Evolutionary conservation across 2,329 filamentous ascomycete species (phyloP).

Genomic region (Oidium heveae): DNA sequence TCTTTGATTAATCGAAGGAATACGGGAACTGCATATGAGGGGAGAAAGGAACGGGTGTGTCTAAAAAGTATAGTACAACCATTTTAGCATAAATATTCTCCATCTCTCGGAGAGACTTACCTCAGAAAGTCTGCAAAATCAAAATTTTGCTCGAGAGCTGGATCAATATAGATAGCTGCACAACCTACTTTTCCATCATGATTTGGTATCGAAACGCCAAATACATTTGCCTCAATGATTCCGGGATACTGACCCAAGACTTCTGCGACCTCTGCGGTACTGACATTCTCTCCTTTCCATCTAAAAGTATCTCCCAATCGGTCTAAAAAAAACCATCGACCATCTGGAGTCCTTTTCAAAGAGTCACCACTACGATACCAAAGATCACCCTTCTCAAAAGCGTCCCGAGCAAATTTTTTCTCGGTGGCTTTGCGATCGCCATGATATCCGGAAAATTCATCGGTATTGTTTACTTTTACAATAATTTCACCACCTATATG

Average conservation of each 20-base stretch:
- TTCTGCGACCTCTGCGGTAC: slow-evolving; percentile 40
- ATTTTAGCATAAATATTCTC: background rate
- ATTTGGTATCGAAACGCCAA: slow-evolving; percentile 37
- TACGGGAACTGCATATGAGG: slow-evolving; percentile 49
- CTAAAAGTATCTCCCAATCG: slow-evolving; percentile 48
- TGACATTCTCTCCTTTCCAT: slow-evolving; percentile 49
- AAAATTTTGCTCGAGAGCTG: slow-evolving; percentile 22
- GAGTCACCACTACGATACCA: slow-evolving; percentile 48
- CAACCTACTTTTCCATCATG: slow-evolving; percentile 46
- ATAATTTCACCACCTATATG: slow-evolving; percentile 53
- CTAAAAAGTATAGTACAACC: slow-evolving; percentile 9
- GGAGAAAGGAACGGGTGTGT: slow-evolving; percentile 32
- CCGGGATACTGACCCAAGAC: slow-evolving; percentile 32
- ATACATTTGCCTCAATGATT: slow-evolving; percentile 42
- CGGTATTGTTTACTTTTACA: slow-evolving; percentile 29
- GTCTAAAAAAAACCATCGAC: slow-evolving; percentile 45
- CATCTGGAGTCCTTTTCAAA: slow-evolving; percentile 32
- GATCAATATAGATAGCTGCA: slow-evolving; percentile 33
- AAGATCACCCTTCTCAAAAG: slow-evolving; percentile 39
- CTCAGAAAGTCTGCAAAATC: slow-evolving; percentile 33
- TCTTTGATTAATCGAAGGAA: slow-evolving; percentile 39
- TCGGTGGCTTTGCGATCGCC: slow-evolving; percentile 38
- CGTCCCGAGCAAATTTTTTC: slow-evolving; percentile 38
- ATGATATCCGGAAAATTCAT: slow-evolving; percentile 41
- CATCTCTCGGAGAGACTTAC: slow-evolving; percentile 11